Evolutionary conservation across 257 asterid genomes (phyloP), one percentile per base, ranked within the genome.

Genomic region (Gentiana straminea): DNA sequence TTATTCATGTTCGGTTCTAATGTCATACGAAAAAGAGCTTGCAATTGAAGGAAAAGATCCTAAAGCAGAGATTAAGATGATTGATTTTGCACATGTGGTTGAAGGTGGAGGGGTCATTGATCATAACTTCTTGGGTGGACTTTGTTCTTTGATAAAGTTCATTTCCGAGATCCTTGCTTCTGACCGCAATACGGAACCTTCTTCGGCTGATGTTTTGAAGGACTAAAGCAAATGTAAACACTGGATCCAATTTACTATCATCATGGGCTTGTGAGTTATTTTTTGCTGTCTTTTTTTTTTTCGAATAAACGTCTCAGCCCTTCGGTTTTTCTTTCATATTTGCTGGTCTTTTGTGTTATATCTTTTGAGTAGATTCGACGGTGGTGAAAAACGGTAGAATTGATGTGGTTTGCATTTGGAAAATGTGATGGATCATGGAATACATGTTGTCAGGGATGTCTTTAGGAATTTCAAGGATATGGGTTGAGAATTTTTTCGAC

Each of bases 121-220:
- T 59, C 97, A 89, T 59, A 89, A 89, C 70, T 89, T 86, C 77
- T 70, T 89, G 63, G 94, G 97, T 12, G 90, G 97, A 52, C 83
- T 89, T 34, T 89, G 94, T 75, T 89, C 97, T 47, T 70, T 81
- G 66, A 86, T 89, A 49, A 89, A 86, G 76, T 77, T 89, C 73
- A 71, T 86, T 34, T 75, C 93, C 5, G 95, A 86, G 69, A 74
- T 84, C 59, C 91, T 80, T 39, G 68, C 78, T 0, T 46, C 74
- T 52, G 89, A 73, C 49, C 60, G 57, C 70, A 62, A 51, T 6
- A 36, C 49, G 47, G 75, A 74, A 61, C 73, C 57, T 58, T 64
- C 55, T 36, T 32, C 58, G 36, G 71, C 70, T 39, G 82, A 73
- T 72, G 70, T 60, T 47, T 68, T 70, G 58, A 62, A 69, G 62